Evolutionary conservation across 2,329 filamentous ascomycete genomes (phyloP), one percentile per base, ranked within the genome.

Genomic region (Lasiodiplodia hormozganensis): DNA sequence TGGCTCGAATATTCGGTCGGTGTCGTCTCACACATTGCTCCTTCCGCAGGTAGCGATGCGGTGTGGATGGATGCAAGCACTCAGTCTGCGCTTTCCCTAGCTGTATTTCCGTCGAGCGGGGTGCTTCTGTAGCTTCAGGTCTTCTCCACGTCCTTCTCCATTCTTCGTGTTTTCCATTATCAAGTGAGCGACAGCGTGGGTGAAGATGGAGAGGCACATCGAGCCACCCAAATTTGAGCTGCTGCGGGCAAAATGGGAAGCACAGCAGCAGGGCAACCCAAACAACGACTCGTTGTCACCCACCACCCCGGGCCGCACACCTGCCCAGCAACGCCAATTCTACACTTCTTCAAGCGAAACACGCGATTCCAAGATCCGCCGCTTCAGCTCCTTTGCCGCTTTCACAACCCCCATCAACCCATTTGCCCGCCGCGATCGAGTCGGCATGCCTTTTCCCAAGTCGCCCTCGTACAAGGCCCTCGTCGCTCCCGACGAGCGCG

Each of bases 321-420:
- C 40, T 4, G 25, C 25, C 25, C 43, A 52, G 18, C 60, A 52
- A 12, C 60, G 43, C n/a, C 23, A 8, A 11, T 52, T 64, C 47
- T 64, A 64, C 28, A 18, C 43, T 14, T 52, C 60, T 18, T 64
- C 60, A 18, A 52, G 16, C 31, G 60, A 64, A 28, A n/a, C 54
- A 21, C 65, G 65, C 54, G 47, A 53, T 21, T 53, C 43, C 47
- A 68, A 68, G 16, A 28, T 62, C 47, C 66, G 57, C 25, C 66
- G 57, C 43, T 62, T 68, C 56, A 68, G 57, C 38, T 62, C 66
- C 3, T 62, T 68, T 38, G 49, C 66, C 34, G 47, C 66, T 18
- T 53, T 60, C 49, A 36, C 66, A 25, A 62, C 34, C 34, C 66
- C 66, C 18, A 57, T 62, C 56, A 68, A 68, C 36, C 66, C 66